Evolutionary conservation across 495 filamentous ascomycete species (phyloP), one percentile per base, ranked within the genome.

Genomic region (Penicillium manginii): DNA sequence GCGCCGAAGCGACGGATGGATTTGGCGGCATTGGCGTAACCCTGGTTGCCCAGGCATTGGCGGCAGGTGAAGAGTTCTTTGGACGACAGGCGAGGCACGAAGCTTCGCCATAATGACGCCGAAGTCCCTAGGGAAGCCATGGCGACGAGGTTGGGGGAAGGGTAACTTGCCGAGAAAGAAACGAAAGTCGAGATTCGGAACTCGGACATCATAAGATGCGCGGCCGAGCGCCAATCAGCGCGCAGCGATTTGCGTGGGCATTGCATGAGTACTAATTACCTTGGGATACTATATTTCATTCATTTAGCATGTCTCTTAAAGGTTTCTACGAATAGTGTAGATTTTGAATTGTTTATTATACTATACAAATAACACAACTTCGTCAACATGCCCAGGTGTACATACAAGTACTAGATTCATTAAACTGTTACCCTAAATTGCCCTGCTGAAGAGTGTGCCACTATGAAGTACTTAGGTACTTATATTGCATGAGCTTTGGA

Each of bases 31-130:
- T 62, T 65, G 19, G 63, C 68, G 58, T 62, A 69, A 55, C 65
- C 70, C 45, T 70, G 71, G 49, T 52, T 73, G 18, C 64, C 71
- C 12, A 88, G 73, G 65, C 86, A 91, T 78, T 88, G 84, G 51
- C 82, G 81, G 71, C 87, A 88, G 58, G 83, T 76, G 59, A 88
- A 84, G 49, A 85, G 78, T 43, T 82, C 76, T 22, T 77, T 70
- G 3, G 84, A 29, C 0, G 26, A 73, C 14, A 90, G 65, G 54
- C 80, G 80, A 10, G 82, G 75, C 50, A 79, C 79, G 48, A 73
- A 42, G 17, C 71, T 68, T 65, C 73, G 67, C 59, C 76, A 68
- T 48, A 68, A 37, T 29, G 71, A 64, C 52, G 64, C 51, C 56
- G 73, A 64, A 35, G 62, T 59, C 50, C 71, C 70, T 42, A 75